phyloP scores from a whole-genome alignment of 2,329 filamentous ascomycete species.

The Colletotrichum liaoningense region DNA sequence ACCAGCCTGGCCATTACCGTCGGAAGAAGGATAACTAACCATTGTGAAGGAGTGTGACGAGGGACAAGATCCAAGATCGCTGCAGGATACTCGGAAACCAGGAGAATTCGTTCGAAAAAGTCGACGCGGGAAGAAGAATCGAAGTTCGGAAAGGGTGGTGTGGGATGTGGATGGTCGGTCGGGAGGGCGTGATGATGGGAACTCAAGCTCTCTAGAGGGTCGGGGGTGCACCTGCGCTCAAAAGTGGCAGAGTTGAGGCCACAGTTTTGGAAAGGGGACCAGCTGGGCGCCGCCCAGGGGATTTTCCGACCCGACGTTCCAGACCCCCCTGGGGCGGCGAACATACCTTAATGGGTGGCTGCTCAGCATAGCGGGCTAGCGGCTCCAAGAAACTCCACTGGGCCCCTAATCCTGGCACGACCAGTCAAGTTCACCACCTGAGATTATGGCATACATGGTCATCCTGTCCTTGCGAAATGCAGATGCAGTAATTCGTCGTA shows the following conservation, averaged over 20 bases:
- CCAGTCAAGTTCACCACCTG: not conserved
- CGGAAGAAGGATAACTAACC: slow-evolving; percentile 25
- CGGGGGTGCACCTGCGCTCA: slow-evolving; percentile 35
- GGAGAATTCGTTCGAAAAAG: slow-evolving; percentile 5
- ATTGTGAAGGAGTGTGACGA: slow-evolving; percentile 34
- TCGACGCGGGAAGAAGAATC: slow-evolving; percentile 32
- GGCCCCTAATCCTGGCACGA: not conserved
- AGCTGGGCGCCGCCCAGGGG: slow-evolving; percentile 40
- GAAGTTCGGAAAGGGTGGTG: slow-evolving; percentile 37
- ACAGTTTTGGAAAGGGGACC: slow-evolving; percentile 53
- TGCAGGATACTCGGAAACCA: slow-evolving; percentile 43
- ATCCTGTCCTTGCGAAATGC: slow-evolving; percentile 2
- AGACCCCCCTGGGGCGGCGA: slow-evolving; percentile 27
- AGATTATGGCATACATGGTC: slow-evolving; percentile 28
- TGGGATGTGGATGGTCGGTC: slow-evolving; percentile 10
- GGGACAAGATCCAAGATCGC: slow-evolving; percentile 40
- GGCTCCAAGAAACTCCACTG: slow-evolving; percentile 1
- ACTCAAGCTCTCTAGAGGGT: slow-evolving; percentile 18
- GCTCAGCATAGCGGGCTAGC: slow-evolving; percentile 3
- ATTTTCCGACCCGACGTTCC: slow-evolving; percentile 37
- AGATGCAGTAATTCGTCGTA: not conserved
- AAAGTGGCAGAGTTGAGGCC: slow-evolving; percentile 53
- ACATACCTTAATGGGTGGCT: slow-evolving; percentile 27
- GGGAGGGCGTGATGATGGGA: slow-evolving; percentile 29
- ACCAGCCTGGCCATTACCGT: not conserved